These are phyloP conservation scores for Curvularia spicifera DNA, from an alignment of 2,329 filamentous ascomycete genomes.

Conservation along the genomic window DNA sequence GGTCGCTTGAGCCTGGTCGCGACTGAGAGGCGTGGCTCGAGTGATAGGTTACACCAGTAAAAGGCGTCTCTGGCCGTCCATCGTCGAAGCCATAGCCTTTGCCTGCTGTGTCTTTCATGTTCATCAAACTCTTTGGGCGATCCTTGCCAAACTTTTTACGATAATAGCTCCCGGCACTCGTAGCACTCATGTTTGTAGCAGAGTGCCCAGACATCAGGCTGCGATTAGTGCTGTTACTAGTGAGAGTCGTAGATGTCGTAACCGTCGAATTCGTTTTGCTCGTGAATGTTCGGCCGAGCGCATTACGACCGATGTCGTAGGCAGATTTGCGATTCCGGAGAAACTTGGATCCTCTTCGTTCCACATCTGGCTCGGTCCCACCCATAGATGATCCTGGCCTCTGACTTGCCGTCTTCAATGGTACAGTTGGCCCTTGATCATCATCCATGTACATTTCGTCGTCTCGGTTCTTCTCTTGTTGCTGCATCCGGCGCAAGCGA, in stretches of 20 bases:
- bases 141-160: constrained; percentile 67
- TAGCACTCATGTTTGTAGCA: constrained; percentile 89
- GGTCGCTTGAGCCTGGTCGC: constrained; percentile 58
- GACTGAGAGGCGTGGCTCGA: constrained; percentile 75
- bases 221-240: constrained; percentile 74
- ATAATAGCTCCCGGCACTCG: constrained; percentile 91
- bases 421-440: constrained; percentile 61
- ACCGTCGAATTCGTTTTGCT: constrained; percentile 85
- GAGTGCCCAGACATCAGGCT: constrained; percentile 95
- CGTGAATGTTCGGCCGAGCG: constrained; percentile 80
- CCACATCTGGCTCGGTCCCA: constrained; percentile 33
- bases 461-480: constrained; percentile 47
- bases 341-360: constrained; percentile 38
- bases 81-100: constrained; percentile 50
- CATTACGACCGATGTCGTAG: constrained; percentile 74
- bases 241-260: constrained; percentile 59
- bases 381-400: constrained; percentile 51
- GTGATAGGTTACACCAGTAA: constrained; percentile 86
- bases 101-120: constrained; percentile 53
- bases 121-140: constrained; percentile 69
- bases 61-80: constrained; percentile 58
- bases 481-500: constrained; percentile 74
- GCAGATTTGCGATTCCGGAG: constrained; percentile 74
- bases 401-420: constrained; percentile 61
- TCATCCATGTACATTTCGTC: constrained; percentile 60